Percentiles rank a stretch among this genome's conserved stretches.
These are phyloP conservation scores for Cryptococcus maquisensis DNA, from an alignment of 1,284 basidiomycete genomes.

Conservation along the genomic window DNA sequence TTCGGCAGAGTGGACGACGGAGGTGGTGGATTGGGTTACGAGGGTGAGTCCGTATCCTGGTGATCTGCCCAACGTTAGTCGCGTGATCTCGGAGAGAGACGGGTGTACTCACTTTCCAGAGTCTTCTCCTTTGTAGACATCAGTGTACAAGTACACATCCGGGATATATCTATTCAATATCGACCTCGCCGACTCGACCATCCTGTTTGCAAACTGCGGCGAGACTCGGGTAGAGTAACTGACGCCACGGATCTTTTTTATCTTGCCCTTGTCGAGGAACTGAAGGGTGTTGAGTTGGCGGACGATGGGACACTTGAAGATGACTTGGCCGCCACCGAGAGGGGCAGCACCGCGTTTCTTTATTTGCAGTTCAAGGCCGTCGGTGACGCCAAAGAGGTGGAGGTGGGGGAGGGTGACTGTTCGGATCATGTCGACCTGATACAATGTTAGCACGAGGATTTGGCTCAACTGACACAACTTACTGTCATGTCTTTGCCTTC, in stretches of 20 bases:
- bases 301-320: slow-evolving; percentile 88
- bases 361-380: slow-evolving; percentile 85
- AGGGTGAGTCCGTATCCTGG: slow-evolving; percentile 92
- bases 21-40: slow-evolving; percentile 87
- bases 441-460: slow-evolving; percentile 5
- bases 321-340: slow-evolving; percentile 84
- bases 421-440: slow-evolving; percentile 77
- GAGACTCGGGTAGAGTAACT: slow-evolving; percentile 92
- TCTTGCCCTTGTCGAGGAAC: slow-evolving; percentile 83
- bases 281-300: slow-evolving; percentile 86
- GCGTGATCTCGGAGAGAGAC: background rate
- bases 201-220: slow-evolving; percentile 94
- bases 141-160: slow-evolving; percentile 96
- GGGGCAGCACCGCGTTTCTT: slow-evolving; percentile 90
- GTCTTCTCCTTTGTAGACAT: slow-evolving; percentile 96
- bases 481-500: slow-evolving; percentile 81
- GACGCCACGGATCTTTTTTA: slow-evolving; percentile 92
- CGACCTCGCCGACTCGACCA: slow-evolving; percentile 89
- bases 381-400: slow-evolving; percentile 80
- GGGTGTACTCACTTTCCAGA: slow-evolving; percentile 73
- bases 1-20: slow-evolving; percentile 82
- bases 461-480: slow-evolving; percentile 34
- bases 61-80: slow-evolving; percentile 58
- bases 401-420: slow-evolving; percentile 91
- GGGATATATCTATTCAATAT: slow-evolving; percentile 95